A percentile compares a stretch with the other conserved stretches of the same genome.
These are phyloP conservation scores for Rhynchospora breviuscula DNA, from an alignment of 176 grass and related monocot genomes.

Conservation along the genomic window DNA sequence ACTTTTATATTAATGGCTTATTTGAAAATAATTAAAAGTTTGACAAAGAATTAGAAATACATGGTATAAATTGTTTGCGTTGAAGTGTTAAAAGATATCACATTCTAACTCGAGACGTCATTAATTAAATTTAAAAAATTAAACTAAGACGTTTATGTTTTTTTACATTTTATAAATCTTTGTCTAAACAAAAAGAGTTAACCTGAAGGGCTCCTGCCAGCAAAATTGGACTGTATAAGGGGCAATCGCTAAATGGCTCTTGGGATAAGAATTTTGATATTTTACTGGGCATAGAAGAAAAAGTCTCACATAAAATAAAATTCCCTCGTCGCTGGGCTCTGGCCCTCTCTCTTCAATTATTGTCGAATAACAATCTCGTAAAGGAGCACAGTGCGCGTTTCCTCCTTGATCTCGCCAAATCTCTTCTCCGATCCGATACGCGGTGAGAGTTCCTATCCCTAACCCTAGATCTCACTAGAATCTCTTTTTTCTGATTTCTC, in stretches of 20 bases:
- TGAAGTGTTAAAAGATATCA: too few species aligned
- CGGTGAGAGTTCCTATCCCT: slow-evolving; percentile 13
- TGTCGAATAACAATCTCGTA: slow-evolving; percentile 8
- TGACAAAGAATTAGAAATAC: too few species aligned
- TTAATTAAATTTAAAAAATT: too few species aligned
- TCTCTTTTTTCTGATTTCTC: not conserved
- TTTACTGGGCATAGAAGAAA: not conserved
- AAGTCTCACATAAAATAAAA: not conserved
- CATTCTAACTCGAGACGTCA: too few species aligned
- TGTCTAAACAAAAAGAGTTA: too few species aligned
- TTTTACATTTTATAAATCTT: too few species aligned
- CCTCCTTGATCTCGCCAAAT: slow-evolving; percentile 15
- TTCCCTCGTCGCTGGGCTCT: not conserved
- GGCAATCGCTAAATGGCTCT: not conserved
- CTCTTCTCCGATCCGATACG: slow-evolving; percentile 13
- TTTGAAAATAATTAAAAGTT: too few species aligned
- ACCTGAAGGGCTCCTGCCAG: too few species aligned
- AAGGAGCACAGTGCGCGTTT: not conserved
- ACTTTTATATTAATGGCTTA: too few species aligned
- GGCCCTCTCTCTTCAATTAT: slow-evolving; percentile 4
- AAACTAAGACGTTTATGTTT: too few species aligned
- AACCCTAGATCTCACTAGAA: slow-evolving; percentile 26
- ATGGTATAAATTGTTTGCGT: too few species aligned
- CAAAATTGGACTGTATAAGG: too few species aligned
- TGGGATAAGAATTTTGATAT: not conserved